phyloP scores from a whole-genome alignment of 306 rosid genomes.

The Spatholobus suberectus region DNA sequence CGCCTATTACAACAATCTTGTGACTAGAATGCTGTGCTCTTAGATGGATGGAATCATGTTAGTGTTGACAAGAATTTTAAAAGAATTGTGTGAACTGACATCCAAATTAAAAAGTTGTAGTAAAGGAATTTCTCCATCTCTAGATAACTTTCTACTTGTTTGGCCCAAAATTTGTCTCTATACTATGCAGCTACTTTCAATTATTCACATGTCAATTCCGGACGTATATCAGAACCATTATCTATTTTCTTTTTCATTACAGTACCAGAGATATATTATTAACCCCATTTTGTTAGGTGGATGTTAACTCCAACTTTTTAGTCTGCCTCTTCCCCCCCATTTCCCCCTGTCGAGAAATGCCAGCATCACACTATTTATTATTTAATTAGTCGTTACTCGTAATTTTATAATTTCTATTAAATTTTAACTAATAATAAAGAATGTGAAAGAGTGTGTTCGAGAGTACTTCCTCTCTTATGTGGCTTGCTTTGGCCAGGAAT shows the following conservation, averaged over 20 bases:
- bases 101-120: not conserved
- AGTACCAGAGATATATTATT: not conserved
- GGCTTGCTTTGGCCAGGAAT: constrained; percentile 12
- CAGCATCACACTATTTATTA: not conserved
- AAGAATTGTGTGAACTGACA: not conserved
- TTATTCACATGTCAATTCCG: not conserved
- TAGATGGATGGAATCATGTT: constrained; percentile 1
- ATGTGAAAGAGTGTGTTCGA: not conserved
- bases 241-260: not conserved
- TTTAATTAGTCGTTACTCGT: not conserved
- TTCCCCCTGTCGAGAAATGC: not conserved
- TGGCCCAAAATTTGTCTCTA: constrained; percentile 6
- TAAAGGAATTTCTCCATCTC: not conserved
- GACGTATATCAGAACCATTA: not conserved
- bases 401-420: not conserved
- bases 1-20: not conserved
- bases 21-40: not conserved
- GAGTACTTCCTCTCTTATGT: not conserved
- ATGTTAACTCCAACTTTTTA: not conserved
- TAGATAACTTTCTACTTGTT: not conserved
- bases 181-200: not conserved
- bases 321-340: not conserved
- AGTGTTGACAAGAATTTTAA: not conserved
- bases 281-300: no score
- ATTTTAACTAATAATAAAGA: not conserved